Conservation (phyloP, 495 filamentous ascomycete genomes). For the Corynascus novoguineensis region DNA sequence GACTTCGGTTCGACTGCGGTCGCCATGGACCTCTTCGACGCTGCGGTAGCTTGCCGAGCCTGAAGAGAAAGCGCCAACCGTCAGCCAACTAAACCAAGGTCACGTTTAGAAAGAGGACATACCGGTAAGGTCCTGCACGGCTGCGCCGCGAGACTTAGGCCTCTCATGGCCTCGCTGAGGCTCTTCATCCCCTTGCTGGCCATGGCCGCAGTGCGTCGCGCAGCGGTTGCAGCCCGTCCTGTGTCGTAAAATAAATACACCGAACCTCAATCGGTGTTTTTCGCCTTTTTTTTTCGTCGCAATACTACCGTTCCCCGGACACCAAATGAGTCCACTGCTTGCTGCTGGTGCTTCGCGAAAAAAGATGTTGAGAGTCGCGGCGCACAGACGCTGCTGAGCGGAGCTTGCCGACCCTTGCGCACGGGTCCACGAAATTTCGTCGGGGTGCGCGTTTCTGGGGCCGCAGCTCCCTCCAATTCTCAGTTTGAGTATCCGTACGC, state of each 20-base stretch:
- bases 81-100: conserved; percentile 1
- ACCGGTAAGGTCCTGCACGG: conserved; percentile 33
- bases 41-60: conserved; percentile 13
- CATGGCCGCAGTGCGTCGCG: conserved; percentile 28
- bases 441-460: conserved; percentile 6
- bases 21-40: conserved; percentile 62
- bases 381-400: conserved; percentile 21
- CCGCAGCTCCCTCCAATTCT: conserved; percentile 1
- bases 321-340: conserved; percentile 6
- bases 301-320: neutral
- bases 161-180: conserved; percentile 44
- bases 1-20: conserved; percentile 54
- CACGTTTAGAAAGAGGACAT: conserved; percentile 2
- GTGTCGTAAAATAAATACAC: too few species aligned
- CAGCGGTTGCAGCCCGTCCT: neutral
- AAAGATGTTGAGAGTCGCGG: conserved; percentile 28
- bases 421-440: conserved; percentile 15
- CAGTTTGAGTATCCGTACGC: neutral
- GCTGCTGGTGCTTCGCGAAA: conserved; percentile 13
- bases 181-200: conserved; percentile 40
- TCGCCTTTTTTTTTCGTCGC: neutral
- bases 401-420: conserved; percentile 16
- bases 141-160: conserved; percentile 39
- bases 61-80: neutral
- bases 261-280: neutral